Percentiles rank a stretch among this genome's conserved stretches.
These are phyloP conservation scores for Diplocarpon rosae DNA, from an alignment of 2,329 filamentous ascomycete genomes.

Conservation along the genomic window DNA sequence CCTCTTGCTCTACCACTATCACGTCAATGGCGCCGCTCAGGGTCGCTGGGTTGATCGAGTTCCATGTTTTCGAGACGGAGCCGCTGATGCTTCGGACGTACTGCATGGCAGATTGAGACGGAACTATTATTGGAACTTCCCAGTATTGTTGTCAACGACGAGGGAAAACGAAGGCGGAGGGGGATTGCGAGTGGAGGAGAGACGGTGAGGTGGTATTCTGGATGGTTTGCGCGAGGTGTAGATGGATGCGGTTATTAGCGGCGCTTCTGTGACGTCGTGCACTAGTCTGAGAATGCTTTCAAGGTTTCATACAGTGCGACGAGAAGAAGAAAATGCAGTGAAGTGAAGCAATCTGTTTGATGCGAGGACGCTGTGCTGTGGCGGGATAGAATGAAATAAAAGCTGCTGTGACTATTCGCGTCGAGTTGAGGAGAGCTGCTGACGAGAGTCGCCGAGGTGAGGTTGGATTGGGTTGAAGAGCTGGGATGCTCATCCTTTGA, in stretches of 20 bases:
- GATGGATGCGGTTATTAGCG: not conserved
- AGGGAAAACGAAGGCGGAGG: not conserved
- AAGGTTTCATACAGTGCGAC: no score
- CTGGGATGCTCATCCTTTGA: not conserved
- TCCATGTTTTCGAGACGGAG: constrained; percentile 97
- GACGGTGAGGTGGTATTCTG: not conserved
- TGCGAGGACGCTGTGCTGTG: not conserved
- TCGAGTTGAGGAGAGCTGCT: constrained; percentile 6
- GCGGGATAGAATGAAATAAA: not conserved
- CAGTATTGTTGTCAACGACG: not conserved
- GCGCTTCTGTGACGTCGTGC: constrained; percentile 1
- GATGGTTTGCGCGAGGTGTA: not conserved
- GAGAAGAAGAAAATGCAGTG: not conserved
- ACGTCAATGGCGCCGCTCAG: constrained; percentile 97
- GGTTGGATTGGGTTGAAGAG: not conserved
- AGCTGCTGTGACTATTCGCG: no score
- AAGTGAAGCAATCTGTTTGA: not conserved
- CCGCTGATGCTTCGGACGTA: constrained; percentile 94
- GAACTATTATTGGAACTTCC: not conserved
- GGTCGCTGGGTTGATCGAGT: constrained; percentile 96
- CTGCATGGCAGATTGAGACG: constrained; percentile 53
- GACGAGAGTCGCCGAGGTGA: constrained; percentile 1
- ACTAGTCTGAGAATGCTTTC: no score
- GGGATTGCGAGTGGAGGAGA: not conserved
- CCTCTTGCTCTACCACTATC: constrained; percentile 92